Evolutionary conservation across 495 filamentous ascomycete species (phyloP).

Genomic region (Aspergillus asperescens): DNA sequence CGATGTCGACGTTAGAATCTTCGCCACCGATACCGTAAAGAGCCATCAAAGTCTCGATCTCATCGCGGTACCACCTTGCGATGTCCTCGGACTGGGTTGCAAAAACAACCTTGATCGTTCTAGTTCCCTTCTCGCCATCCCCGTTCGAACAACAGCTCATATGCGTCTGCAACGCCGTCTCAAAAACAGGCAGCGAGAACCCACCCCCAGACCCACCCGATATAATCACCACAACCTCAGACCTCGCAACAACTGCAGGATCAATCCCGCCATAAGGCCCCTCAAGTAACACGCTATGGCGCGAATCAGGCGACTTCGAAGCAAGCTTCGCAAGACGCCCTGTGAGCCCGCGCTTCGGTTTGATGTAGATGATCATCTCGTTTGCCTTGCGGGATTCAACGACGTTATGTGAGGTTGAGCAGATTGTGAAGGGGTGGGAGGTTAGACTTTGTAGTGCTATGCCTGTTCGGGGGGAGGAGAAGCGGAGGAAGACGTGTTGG

Average conservation of each 20-base stretch:
- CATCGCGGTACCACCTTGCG: constrained; percentile 28
- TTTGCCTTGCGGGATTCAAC: constrained; percentile 20
- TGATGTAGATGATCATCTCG: constrained; percentile 41
- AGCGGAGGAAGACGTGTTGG: constrained; percentile 48
- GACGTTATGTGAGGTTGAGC: constrained; percentile 30
- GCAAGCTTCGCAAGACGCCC: constrained; percentile 34
- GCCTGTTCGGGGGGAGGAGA: constrained; percentile 25
- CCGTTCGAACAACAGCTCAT: not conserved
- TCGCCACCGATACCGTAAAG: not conserved
- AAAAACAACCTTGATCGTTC: constrained; percentile 26
- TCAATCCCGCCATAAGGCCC: constrained; percentile 48
- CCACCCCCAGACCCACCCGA: constrained; percentile 53
- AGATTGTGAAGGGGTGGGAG: constrained; percentile 52
- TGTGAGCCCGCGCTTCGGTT: constrained; percentile 39
- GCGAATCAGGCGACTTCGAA: constrained; percentile 21
- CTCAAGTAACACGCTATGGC: constrained; percentile 39
- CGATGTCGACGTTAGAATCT: not conserved
- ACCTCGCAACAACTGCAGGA: constrained; percentile 16
- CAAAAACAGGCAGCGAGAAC: constrained; percentile 31
- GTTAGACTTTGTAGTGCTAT: constrained; percentile 37
- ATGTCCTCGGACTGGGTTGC: constrained; percentile 27
- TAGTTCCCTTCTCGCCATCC: not conserved
- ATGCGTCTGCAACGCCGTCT: not conserved
- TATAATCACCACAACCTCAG: constrained; percentile 42
- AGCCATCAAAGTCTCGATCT: constrained; percentile 15